Conservation (phyloP, 345 rosid genomes). For the Gossypium arboreum region DNA sequence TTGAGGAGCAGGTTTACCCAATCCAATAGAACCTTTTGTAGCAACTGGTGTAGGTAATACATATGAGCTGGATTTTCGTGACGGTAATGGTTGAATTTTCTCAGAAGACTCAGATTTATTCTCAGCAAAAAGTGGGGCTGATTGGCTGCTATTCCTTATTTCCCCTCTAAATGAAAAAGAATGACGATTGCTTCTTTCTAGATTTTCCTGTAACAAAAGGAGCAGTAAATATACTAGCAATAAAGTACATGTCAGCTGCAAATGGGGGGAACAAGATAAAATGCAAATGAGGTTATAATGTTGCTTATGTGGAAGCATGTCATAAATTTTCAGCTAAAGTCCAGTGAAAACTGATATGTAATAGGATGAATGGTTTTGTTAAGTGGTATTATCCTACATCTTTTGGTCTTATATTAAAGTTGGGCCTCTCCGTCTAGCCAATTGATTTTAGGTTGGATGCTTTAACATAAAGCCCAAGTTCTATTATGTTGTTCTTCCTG, state of each 20-base stretch:
- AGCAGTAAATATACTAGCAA: conserved; percentile 1
- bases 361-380: conserved; percentile 9
- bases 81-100: conserved; percentile 44
- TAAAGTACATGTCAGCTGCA: neutral
- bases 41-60: conserved; percentile 84
- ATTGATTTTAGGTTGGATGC: neutral
- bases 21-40: conserved; percentile 44
- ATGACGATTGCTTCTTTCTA: conserved; percentile 29
- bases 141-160: conserved; percentile 45
- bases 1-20: conserved; percentile 30
- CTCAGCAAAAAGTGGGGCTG: conserved; percentile 76
- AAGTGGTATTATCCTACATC: neutral
- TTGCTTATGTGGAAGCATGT: neutral
- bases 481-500: neutral
- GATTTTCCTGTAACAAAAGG: conserved; percentile 45
- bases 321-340: neutral
- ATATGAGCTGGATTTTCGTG: conserved; percentile 69
- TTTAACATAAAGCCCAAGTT: neutral
- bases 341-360: neutral
- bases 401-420: neutral
- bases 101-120: conserved; percentile 46
- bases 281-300: conserved; percentile 12
- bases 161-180: conserved; percentile 42
- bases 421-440: neutral
- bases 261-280: neutral